A percentile compares a stretch with the other conserved stretches of the same genome.
Evolutionary conservation across 169 alveolate genomes (phyloP).

Genomic region (Theileria sp.): DNA sequence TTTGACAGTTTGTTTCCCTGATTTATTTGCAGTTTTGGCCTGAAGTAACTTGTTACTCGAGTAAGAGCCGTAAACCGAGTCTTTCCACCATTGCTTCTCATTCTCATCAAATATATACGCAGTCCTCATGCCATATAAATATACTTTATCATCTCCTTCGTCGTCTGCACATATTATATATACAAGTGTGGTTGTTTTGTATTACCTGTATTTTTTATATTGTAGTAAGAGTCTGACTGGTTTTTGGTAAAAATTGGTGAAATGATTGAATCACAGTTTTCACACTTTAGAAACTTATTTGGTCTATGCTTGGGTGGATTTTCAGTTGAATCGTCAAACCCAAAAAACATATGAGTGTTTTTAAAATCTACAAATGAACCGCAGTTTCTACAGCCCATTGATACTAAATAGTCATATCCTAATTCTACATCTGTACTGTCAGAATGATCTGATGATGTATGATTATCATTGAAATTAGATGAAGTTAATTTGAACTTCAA

Average conservation of each 20-base stretch:
- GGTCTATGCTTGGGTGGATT: neutral
- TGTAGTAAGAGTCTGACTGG: slow-evolving; percentile 32
- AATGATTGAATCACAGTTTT: slow-evolving; percentile 32
- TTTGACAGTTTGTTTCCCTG: slow-evolving; percentile 71
- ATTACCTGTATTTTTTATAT: slow-evolving; percentile 9
- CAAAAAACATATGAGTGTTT: slow-evolving; percentile 35
- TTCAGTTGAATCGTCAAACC: slow-evolving; percentile 13
- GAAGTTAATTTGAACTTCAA: slow-evolving; percentile 4
- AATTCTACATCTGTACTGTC: neutral
- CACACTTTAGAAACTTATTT: slow-evolving; percentile 40
- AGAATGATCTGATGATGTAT: neutral
- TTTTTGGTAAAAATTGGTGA: slow-evolving; percentile 58
- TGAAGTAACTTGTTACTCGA: slow-evolving; percentile 15
- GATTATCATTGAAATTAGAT: neutral
- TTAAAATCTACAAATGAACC: slow-evolving; percentile 47
- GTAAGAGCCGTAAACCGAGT: slow-evolving; percentile 21
- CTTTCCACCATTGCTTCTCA: slow-evolving; percentile 76
- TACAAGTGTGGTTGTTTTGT: neutral
- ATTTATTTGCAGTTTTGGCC: slow-evolving; percentile 62
- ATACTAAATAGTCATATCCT: slow-evolving; percentile 57
- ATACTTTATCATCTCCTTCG: slow-evolving; percentile 52
- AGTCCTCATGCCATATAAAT: slow-evolving; percentile 70
- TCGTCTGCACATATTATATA: slow-evolving; percentile 13
- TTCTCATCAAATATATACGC: slow-evolving; percentile 70
- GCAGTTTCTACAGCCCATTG: slow-evolving; percentile 59